phyloP scores from a whole-genome alignment of 2,329 filamentous ascomycete species.

The Byssothecium circinans region DNA sequence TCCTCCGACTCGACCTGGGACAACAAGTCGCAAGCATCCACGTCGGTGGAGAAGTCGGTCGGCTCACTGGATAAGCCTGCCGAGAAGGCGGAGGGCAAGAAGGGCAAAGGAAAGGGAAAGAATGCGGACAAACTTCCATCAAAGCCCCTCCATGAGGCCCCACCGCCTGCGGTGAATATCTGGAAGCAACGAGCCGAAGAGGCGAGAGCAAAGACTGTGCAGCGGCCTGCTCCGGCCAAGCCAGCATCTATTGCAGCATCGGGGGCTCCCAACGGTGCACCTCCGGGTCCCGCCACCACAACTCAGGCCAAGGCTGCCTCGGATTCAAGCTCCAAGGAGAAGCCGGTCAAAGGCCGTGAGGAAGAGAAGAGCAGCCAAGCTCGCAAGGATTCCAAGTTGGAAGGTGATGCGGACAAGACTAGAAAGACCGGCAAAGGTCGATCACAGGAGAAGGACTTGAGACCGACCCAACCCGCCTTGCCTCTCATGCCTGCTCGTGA shows the following conservation, averaged over 20 bases:
- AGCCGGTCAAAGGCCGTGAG: conserved; percentile 19
- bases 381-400: conserved; percentile 30
- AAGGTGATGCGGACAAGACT: conserved; percentile 25
- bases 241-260: conserved; percentile 6
- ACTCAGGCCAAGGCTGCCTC: conserved; percentile 28
- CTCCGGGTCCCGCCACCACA: conserved; percentile 13
- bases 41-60: conserved; percentile 64
- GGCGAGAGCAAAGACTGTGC: conserved; percentile 56
- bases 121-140: conserved; percentile 53
- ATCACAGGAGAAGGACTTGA: conserved; percentile 33
- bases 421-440: conserved; percentile 33
- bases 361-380: conserved; percentile 29
- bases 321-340: conserved; percentile 22
- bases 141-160: conserved; percentile 74
- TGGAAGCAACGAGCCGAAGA: conserved; percentile 81
- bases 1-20: conserved; percentile 70
- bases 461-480: conserved; percentile 26
- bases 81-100: conserved; percentile 46
- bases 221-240: conserved; percentile 44
- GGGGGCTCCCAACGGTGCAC: conserved; percentile 18
- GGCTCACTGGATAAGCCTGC: conserved; percentile 55
- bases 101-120: conserved; percentile 22
- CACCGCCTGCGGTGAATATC: conserved; percentile 79
- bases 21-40: conserved; percentile 63
- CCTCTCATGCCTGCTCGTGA: conserved; percentile 72